These are phyloP conservation scores for Hyphodiscus sp. DNA, from an alignment of 2,329 filamentous ascomycete genomes.

Conservation along the genomic window DNA sequence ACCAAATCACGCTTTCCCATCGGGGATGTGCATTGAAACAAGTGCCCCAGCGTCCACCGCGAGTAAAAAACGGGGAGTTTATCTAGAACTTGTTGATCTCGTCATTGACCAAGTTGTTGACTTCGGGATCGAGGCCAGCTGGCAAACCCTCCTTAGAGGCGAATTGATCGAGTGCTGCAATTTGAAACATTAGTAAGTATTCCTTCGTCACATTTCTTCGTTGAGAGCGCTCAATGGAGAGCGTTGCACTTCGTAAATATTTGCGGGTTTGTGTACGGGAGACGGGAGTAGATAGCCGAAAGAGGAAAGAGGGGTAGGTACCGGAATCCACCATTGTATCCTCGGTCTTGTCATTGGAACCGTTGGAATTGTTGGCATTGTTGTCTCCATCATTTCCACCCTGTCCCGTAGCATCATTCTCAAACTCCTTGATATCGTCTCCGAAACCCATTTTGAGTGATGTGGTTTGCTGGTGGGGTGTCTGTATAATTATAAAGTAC, in stretches of 20 bases:
- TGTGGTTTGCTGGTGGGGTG: not conserved
- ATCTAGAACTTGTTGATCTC: constrained; percentile 29
- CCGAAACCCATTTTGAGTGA: constrained; percentile 22
- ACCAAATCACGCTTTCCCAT: not conserved
- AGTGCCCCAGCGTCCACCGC: not conserved
- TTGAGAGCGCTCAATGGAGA: too few relatives aligned
- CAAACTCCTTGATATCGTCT: constrained; percentile 27
- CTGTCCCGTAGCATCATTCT: constrained; percentile 25
- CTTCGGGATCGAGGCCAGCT: constrained; percentile 28
- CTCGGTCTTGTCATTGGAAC: constrained; percentile 25
- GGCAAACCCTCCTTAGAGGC: constrained; percentile 31
- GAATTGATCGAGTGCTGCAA: constrained; percentile 28
- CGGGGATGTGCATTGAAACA: not conserved
- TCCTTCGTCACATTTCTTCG: not conserved
- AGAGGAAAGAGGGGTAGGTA: constrained; percentile 10
- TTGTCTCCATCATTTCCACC: constrained; percentile 32
- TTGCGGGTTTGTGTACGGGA: not conserved
- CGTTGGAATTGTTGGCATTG: constrained; percentile 18
- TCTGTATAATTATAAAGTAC: not conserved
- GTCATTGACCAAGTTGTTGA: constrained; percentile 33
- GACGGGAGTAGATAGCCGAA: not conserved
- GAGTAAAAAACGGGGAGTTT: not conserved
- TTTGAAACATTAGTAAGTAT: not conserved
- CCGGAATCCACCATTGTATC: constrained; percentile 32
- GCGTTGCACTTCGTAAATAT: not conserved